phyloP scores from a whole-genome alignment of 352 stramenopile genomes.

The Phytophthora melonis region DNA sequence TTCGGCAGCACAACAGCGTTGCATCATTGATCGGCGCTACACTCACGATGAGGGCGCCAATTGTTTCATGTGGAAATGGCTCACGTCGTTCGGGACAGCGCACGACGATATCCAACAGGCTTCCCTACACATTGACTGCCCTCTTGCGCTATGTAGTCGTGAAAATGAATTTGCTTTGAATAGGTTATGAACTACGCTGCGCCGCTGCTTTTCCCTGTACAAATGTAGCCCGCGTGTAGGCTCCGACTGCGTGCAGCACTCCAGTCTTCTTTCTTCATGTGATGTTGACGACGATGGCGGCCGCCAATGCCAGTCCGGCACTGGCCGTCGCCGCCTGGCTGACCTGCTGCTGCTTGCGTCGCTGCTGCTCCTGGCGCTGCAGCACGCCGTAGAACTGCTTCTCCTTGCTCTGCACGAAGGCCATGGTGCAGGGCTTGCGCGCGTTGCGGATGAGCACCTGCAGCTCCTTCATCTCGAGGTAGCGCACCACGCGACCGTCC shows the following conservation, averaged over 20 bases:
- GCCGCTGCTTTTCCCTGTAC: background rate
- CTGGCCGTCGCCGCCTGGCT: conserved; percentile 31
- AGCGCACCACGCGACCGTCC: conserved; percentile 58
- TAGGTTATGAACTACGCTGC: background rate
- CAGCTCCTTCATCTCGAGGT: conserved; percentile 75
- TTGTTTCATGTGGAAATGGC: too few relatives aligned
- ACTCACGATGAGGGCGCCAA: too few relatives aligned
- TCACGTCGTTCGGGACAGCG: too few relatives aligned
- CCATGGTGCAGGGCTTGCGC: conserved; percentile 68
- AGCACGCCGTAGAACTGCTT: conserved; percentile 52
- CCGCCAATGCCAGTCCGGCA: conserved; percentile 43
- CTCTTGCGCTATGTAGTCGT: background rate
- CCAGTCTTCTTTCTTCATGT: conserved; percentile 22
- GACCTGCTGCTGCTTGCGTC: conserved; percentile 31
- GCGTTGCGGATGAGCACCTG: conserved; percentile 61
- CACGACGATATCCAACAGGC: too few relatives aligned
- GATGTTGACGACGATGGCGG: conserved; percentile 48
- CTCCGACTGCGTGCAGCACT: background rate
- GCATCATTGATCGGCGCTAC: too few relatives aligned
- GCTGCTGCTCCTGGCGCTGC: conserved; percentile 41
- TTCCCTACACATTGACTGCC: too few relatives aligned
- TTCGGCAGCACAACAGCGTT: too few relatives aligned
- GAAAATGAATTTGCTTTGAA: conserved; percentile 4
- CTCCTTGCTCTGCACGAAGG: conserved; percentile 70
- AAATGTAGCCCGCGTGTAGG: background rate